Evolutionary conservation across 306 rosid species (phyloP).

Genomic region (Oemleria cerasiformis): DNA sequence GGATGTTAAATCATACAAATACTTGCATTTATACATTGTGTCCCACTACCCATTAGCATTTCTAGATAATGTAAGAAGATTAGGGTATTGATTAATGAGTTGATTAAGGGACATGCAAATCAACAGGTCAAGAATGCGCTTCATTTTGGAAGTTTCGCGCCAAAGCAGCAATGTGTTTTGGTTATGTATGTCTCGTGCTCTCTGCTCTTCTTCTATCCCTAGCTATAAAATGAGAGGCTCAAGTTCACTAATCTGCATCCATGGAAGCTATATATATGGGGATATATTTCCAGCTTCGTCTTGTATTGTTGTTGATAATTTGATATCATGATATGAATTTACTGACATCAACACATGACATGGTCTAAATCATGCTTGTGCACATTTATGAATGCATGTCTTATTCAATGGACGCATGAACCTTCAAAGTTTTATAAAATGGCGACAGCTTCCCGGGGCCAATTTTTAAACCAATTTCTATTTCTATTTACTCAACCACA

Average conservation of each 20-base stretch:
- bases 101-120: slow-evolving; percentile 7
- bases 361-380: neutral
- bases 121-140: neutral
- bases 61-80: too few species aligned
- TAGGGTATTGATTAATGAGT: neutral
- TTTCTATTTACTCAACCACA: neutral
- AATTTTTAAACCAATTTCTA: neutral
- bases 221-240: neutral
- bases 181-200: neutral
- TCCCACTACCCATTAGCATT: too few species aligned
- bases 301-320: neutral
- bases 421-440: neutral
- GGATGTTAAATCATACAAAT: too few species aligned
- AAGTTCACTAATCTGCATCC: neutral
- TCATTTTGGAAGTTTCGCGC: slow-evolving; percentile 19
- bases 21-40: too few species aligned
- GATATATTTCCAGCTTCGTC: neutral
- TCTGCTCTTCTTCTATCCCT: neutral
- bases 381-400: slow-evolving; percentile 12
- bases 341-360: slow-evolving; percentile 16
- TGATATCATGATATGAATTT: neutral
- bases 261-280: neutral
- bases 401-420: slow-evolving; percentile 11
- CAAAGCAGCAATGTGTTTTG: neutral
- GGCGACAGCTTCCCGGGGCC: neutral